Conservation (phyloP, 306 rosid species). For the Abrus pulchellus region DNA sequence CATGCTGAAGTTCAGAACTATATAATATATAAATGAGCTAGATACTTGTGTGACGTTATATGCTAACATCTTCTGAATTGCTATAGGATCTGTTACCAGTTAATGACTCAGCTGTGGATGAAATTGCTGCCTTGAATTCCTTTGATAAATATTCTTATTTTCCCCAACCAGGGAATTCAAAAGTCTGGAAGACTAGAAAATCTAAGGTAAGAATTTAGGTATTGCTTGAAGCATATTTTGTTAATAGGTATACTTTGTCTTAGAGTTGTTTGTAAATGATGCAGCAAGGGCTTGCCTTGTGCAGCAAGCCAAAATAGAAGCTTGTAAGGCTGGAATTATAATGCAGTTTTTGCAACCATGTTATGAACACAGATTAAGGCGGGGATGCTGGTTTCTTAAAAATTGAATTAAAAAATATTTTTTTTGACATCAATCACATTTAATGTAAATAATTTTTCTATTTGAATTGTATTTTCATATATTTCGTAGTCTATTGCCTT, state of each 20-base stretch:
- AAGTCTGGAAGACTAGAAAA: conserved; percentile 74
- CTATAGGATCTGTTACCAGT: conserved; percentile 60
- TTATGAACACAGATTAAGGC: conserved; percentile 26
- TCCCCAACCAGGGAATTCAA: conserved; percentile 52
- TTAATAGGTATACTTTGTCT: conserved; percentile 34
- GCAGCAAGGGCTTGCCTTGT: conserved; percentile 53
- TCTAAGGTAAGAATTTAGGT: conserved; percentile 61
- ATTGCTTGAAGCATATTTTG: conserved; percentile 28
- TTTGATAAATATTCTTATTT: conserved; percentile 63
- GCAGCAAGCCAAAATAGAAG: conserved; percentile 41
- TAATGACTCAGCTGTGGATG: conserved; percentile 47
- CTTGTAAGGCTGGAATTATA: conserved; percentile 20
- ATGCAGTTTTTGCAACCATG: conserved; percentile 26
- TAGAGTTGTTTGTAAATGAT: conserved; percentile 47
- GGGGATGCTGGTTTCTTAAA: conserved; percentile 30
- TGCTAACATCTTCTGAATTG: conserved; percentile 36
- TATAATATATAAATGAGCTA: conserved; percentile 7
- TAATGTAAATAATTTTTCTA: conserved; percentile 3
- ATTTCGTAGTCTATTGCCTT: background rate
- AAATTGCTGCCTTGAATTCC: conserved; percentile 54
- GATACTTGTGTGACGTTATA: background rate
- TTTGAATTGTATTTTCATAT: background rate
- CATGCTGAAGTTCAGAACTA: conserved; percentile 27
- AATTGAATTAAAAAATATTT: background rate
- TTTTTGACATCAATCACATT: conserved; percentile 3